phyloP scores from a whole-genome alignment of 352 stramenopile genomes.

The Elongisporangium undulatum region DNA sequence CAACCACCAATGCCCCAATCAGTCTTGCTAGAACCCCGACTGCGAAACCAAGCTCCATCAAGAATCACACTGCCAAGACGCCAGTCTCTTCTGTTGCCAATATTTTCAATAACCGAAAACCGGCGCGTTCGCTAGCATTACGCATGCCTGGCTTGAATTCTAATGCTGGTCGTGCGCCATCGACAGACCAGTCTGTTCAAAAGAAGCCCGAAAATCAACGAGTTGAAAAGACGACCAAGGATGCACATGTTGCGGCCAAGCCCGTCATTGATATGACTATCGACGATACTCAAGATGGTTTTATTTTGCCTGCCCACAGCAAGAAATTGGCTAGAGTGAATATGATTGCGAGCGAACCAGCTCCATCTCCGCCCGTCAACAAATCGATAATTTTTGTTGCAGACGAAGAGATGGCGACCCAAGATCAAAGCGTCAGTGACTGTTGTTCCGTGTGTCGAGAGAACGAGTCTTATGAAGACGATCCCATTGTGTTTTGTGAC shows the following conservation, averaged over 20 bases:
- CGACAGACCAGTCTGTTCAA: background rate
- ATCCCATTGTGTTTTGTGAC: constrained; percentile 90
- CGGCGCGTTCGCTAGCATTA: background rate
- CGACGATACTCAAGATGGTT: background rate
- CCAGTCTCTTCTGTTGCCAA: background rate
- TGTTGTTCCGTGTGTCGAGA: constrained; percentile 78
- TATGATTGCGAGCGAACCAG: background rate
- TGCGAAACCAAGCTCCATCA: background rate
- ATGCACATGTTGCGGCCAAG: background rate
- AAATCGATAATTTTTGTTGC: background rate
- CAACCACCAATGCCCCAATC: background rate
- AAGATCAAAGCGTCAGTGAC: constrained; percentile 2
- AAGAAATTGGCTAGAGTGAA: background rate
- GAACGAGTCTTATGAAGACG: constrained; percentile 79
- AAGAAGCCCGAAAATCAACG: background rate
- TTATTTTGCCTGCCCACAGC: background rate
- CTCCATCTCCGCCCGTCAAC: background rate
- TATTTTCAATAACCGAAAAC: background rate
- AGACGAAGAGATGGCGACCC: background rate
- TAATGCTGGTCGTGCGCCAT: background rate
- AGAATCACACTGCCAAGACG: background rate
- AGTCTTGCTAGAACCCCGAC: background rate
- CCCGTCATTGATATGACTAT: background rate
- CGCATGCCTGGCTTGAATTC: background rate
- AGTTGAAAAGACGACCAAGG: background rate